Evolutionary conservation across 2,329 filamentous ascomycete genomes (phyloP).

Genomic region (Penicillium sp.): DNA sequence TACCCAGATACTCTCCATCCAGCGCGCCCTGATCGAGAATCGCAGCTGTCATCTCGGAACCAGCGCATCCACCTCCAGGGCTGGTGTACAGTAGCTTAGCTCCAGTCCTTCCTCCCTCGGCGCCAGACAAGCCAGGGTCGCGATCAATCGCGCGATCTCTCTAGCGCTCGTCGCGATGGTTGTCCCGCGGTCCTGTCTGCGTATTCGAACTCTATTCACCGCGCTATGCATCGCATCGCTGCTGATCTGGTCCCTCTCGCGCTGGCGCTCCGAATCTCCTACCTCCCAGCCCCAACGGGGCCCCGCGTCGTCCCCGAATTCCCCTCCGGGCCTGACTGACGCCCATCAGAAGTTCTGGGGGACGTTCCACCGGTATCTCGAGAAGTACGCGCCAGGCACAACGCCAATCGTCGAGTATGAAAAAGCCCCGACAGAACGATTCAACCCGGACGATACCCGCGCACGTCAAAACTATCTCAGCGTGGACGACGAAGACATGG

Average conservation of each 20-base stretch:
- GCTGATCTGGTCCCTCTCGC: constrained; percentile 19
- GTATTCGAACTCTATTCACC: constrained; percentile 21
- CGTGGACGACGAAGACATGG: constrained; percentile 19
- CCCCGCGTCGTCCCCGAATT: neutral
- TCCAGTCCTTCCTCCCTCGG: neutral
- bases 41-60: neutral
- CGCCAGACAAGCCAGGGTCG: neutral
- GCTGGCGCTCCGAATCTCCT: constrained; percentile 13
- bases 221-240: constrained; percentile 13
- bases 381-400: constrained; percentile 39
- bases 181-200: constrained; percentile 20
- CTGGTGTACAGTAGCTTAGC: neutral
- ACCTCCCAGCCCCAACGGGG: neutral
- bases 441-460: constrained; percentile 18
- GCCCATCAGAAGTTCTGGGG: constrained; percentile 40
- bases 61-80: neutral
- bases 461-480: constrained; percentile 19
- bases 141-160: neutral
- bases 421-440: constrained; percentile 26
- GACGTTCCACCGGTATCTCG: constrained; percentile 41
- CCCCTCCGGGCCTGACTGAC: constrained; percentile 15
- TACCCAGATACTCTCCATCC: neutral
- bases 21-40: neutral
- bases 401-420: constrained; percentile 17
- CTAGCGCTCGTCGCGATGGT: constrained; percentile 26